phyloP scores from a whole-genome alignment of 2,329 filamentous ascomycete species.

The Trichoderma koningiopsis region DNA sequence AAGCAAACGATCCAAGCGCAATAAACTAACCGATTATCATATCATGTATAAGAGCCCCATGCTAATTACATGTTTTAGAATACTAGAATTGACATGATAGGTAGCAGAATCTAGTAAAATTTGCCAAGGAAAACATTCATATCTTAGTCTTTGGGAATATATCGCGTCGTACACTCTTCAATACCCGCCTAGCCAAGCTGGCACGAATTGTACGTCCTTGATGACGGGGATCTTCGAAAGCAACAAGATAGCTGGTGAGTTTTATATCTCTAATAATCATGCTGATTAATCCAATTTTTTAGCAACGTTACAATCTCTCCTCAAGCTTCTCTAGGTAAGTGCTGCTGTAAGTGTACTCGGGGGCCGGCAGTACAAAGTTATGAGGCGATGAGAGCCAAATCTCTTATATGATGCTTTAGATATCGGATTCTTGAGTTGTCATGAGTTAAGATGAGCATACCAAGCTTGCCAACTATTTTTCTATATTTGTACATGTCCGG shows the following conservation, averaged over 20 bases:
- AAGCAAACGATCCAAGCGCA: background rate
- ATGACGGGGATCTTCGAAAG: background rate
- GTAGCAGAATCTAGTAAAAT: background rate
- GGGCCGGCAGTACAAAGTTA: background rate
- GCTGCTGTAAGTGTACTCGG: no score
- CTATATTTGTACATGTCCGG: accelerated
- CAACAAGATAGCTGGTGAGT: background rate
- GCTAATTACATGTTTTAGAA: background rate
- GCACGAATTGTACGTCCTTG: background rate
- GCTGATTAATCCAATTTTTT: background rate
- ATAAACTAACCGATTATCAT: background rate
- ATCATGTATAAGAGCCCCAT: background rate
- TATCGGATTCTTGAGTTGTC: accelerated
- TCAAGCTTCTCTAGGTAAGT: background rate
- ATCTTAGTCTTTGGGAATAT: background rate
- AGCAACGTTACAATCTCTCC: background rate
- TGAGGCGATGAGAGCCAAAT: background rate
- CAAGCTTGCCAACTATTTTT: background rate
- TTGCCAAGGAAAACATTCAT: background rate
- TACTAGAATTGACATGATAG: background rate
- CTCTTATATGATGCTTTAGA: background rate
- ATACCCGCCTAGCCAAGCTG: background rate
- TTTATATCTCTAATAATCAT: background rate
- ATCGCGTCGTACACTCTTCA: background rate
- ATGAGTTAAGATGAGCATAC: background rate